These are phyloP conservation scores for Phenoliferia sp. DNA, from an alignment of 1,284 basidiomycete species.

Conservation along the genomic window DNA sequence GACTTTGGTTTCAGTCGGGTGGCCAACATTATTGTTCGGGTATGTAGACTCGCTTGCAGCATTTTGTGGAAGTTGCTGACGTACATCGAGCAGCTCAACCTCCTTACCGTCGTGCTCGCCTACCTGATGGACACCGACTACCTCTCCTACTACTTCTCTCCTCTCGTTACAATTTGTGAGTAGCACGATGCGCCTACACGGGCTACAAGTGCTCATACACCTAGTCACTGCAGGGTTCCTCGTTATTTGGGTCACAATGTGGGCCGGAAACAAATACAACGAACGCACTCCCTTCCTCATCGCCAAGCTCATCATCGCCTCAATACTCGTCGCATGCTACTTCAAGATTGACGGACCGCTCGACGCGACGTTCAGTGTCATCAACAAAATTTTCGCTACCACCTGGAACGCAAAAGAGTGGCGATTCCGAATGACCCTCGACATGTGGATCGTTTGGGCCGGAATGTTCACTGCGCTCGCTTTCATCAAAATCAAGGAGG, in stretches of 20 bases:
- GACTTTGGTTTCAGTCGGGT: slow-evolving; percentile 70
- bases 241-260: slow-evolving; percentile 75
- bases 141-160: slow-evolving; percentile 47
- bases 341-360: slow-evolving; percentile 63
- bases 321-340: slow-evolving; percentile 58
- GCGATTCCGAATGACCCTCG: slow-evolving; percentile 78
- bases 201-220: no score
- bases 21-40: slow-evolving; percentile 67
- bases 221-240: slow-evolving; percentile 66
- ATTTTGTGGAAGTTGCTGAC: neutral
- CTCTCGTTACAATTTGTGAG: slow-evolving; percentile 44
- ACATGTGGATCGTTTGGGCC: slow-evolving; percentile 78
- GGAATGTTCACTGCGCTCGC: slow-evolving; percentile 74
- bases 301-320: slow-evolving; percentile 63
- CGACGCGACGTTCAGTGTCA: slow-evolving; percentile 57
- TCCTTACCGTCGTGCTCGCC: slow-evolving; percentile 71
- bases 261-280: slow-evolving; percentile 66
- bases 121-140: slow-evolving; percentile 89
- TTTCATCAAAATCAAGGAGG: slow-evolving; percentile 69
- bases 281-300: slow-evolving; percentile 62
- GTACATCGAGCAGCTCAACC: slow-evolving; percentile 51
- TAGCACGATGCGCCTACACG: no score
- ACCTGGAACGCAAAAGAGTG: slow-evolving; percentile 79
- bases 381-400: slow-evolving; percentile 64
- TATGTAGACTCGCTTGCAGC: neutral